Percentiles rank a stretch among this genome's conserved stretches.
These are phyloP conservation scores for Metarhizium rileyi DNA, from an alignment of 2,329 filamentous ascomycete genomes.

Conservation along the genomic window DNA sequence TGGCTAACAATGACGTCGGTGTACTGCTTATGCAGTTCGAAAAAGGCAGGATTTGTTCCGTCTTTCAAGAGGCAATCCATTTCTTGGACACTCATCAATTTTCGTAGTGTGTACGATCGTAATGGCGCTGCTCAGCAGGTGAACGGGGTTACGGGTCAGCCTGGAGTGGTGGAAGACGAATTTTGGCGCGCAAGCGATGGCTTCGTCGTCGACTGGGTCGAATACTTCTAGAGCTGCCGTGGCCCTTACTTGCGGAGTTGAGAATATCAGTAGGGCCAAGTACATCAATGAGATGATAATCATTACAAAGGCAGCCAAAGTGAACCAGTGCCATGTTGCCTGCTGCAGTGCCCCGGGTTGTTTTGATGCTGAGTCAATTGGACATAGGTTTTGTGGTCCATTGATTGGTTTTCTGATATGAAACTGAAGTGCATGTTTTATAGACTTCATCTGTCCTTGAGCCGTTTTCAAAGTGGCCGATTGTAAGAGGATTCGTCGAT, in stretches of 20 bases:
- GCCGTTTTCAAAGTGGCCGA: background rate
- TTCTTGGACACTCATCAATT: slow-evolving; percentile 23
- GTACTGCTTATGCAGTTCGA: slow-evolving; percentile 18
- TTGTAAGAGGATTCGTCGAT: background rate
- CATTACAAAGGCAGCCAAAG: slow-evolving; percentile 17
- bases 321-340: slow-evolving; percentile 13
- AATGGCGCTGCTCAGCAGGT: slow-evolving; percentile 6
- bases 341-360: background rate
- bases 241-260: slow-evolving; percentile 14
- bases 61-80: slow-evolving; percentile 26
- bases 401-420: background rate
- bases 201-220: slow-evolving; percentile 12
- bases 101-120: slow-evolving; percentile 19
- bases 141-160: slow-evolving; percentile 18
- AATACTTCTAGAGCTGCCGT: slow-evolving; percentile 7
- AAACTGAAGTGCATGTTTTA: background rate
- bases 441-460: background rate
- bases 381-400: background rate
- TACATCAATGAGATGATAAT: slow-evolving; percentile 24
- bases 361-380: background rate
- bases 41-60: slow-evolving; percentile 17
- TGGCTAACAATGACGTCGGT: slow-evolving; percentile 24
- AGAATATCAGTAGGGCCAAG: slow-evolving; percentile 22
- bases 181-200: slow-evolving; percentile 16
- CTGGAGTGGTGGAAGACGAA: slow-evolving; percentile 25